A percentile compares a stretch with the other conserved stretches of the same genome.
These are phyloP conservation scores for Pseudozyma hubeiensis DNA, from an alignment of 1,284 basidiomycete genomes.

Conservation along the genomic window DNA sequence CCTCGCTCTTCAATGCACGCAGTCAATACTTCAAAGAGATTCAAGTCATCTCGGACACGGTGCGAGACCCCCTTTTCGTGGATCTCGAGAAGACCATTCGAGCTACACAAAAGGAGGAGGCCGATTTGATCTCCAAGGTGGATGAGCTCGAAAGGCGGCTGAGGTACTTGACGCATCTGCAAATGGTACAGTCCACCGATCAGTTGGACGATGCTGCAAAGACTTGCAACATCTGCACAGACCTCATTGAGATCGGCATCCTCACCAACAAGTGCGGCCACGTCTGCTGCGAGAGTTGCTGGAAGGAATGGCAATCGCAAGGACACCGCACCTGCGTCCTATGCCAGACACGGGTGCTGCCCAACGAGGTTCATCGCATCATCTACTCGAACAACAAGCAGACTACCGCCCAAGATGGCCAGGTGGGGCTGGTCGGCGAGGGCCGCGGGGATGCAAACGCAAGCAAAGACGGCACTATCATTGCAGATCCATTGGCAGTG, in stretches of 20 bases:
- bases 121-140: constrained; percentile 26
- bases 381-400: constrained; percentile 39
- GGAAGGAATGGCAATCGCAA: constrained; percentile 59
- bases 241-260: constrained; percentile 57
- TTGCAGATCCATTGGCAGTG: constrained; percentile 11
- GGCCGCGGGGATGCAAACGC: background rate
- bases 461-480: background rate
- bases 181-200: constrained; percentile 49
- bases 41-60: constrained; percentile 62
- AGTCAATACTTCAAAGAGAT: constrained; percentile 63
- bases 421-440: constrained; percentile 8
- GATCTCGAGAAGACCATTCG: constrained; percentile 35
- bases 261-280: constrained; percentile 63
- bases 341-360: constrained; percentile 57
- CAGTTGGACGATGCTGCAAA: constrained; percentile 46
- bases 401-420: constrained; percentile 2
- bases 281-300: constrained; percentile 61
- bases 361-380: constrained; percentile 59
- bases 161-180: constrained; percentile 60
- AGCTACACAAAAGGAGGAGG: constrained; percentile 48
- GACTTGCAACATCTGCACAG: constrained; percentile 63
- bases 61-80: constrained; percentile 52
- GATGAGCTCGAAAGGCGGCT: constrained; percentile 51
- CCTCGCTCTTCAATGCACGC: constrained; percentile 57
- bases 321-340: constrained; percentile 58